A percentile compares a stretch with the other conserved stretches of the same genome.
These are phyloP conservation scores for Polytrichum formosum DNA, from an alignment of 225 moss, liverwort and hornwort species.

Conservation along the genomic window DNA sequence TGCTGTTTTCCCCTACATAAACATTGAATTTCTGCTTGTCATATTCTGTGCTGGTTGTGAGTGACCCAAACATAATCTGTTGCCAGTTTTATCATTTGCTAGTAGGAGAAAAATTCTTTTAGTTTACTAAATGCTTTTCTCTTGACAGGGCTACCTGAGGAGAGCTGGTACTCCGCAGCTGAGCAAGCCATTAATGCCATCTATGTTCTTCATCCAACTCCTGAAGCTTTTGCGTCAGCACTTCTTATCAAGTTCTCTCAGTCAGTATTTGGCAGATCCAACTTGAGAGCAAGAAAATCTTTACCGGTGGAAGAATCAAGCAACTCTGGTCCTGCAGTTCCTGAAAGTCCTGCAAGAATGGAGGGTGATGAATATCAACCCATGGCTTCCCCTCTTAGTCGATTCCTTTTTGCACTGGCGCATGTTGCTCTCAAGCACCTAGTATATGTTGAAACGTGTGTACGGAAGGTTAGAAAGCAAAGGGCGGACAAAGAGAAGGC, in stretches of 20 bases:
- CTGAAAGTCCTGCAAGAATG: slow-evolving; percentile 29
- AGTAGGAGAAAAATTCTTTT: too few relatives aligned
- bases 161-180: slow-evolving; percentile 86
- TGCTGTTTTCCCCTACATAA: not conserved
- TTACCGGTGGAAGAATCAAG: slow-evolving; percentile 33
- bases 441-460: slow-evolving; percentile 81
- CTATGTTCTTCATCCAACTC: slow-evolving; percentile 86
- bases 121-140: slow-evolving; percentile 2
- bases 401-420: slow-evolving; percentile 77
- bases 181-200: slow-evolving; percentile 95
- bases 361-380: slow-evolving; percentile 25
- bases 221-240: slow-evolving; percentile 68
- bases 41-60: too few relatives aligned
- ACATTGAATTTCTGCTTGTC: too few relatives aligned
- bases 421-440: slow-evolving; percentile 91
- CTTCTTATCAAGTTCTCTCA: slow-evolving; percentile 65
- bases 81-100: too few relatives aligned
- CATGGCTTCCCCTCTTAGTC: slow-evolving; percentile 50
- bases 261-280: slow-evolving; percentile 39
- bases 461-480: slow-evolving; percentile 72
- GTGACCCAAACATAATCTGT: too few relatives aligned
- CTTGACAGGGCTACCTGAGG: slow-evolving; percentile 68
- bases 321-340: slow-evolving; percentile 20
- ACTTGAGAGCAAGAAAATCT: slow-evolving; percentile 20
- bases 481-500: slow-evolving; percentile 71